These are phyloP conservation scores for Cladosporium sp. DNA, from an alignment of 2,329 filamentous ascomycete genomes.

Conservation along the genomic window DNA sequence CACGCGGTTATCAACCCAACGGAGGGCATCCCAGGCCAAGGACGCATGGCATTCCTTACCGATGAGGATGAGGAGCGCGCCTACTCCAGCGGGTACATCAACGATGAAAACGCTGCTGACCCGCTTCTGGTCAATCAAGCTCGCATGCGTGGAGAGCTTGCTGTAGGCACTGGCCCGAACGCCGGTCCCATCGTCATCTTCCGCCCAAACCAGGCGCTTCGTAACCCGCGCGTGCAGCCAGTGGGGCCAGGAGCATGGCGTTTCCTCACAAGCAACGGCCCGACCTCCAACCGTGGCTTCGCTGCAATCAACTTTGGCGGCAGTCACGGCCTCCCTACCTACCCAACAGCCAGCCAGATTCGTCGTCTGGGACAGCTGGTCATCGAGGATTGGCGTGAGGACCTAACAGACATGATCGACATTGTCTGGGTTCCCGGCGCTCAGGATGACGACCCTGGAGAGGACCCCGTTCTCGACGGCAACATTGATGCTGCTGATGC, in stretches of 20 bases:
- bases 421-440: conserved; percentile 7
- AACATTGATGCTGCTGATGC: neutral
- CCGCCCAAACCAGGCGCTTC: neutral
- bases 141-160: neutral
- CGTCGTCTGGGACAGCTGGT: conserved; percentile 4
- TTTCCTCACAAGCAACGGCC: neutral
- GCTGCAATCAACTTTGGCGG: conserved; percentile 10
- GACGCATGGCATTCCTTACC: neutral
- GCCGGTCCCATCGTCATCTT: conserved; percentile 12
- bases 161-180: neutral
- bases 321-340: neutral
- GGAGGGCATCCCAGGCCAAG: neutral
- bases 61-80: neutral
- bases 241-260: neutral
- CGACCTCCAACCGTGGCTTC: neutral
- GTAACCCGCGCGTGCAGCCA: neutral
- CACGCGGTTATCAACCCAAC: conserved; percentile 3
- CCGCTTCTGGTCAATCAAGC: neutral
- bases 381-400: neutral
- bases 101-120: neutral
- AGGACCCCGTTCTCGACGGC: neutral
- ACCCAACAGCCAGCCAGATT: conserved; percentile 10
- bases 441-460: neutral
- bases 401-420: conserved; percentile 3
- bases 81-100: neutral